Evolutionary conservation across 2,329 filamentous ascomycete genomes (phyloP).

Genomic region (Immersiporthe knoxdaviesiana): DNA sequence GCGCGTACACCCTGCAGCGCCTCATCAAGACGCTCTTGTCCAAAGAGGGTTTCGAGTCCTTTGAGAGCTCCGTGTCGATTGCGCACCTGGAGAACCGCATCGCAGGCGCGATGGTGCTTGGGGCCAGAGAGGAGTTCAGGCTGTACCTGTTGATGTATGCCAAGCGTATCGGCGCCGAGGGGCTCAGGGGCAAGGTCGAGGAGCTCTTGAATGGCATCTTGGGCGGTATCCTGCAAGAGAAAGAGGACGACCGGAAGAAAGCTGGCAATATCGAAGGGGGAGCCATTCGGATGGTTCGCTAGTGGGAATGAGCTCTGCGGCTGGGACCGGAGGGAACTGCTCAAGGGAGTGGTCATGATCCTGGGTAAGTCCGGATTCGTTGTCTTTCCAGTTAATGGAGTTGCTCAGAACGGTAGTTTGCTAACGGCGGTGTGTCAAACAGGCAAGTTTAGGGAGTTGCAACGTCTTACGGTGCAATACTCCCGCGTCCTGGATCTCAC

Average conservation of each 20-base stretch:
- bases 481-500: conserved; percentile 76
- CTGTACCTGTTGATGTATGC: conserved; percentile 98
- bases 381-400: background rate
- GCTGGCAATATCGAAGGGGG: conserved; percentile 41
- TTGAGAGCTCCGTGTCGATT: conserved; percentile 89
- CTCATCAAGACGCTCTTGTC: conserved; percentile 88
- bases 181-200: conserved; percentile 84
- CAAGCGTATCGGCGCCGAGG: conserved; percentile 90
- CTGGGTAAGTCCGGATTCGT: conserved; percentile 67
- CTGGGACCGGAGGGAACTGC: conserved; percentile 83
- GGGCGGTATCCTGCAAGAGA: conserved; percentile 69
- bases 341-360: conserved; percentile 91
- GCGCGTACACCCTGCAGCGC: conserved; percentile 87
- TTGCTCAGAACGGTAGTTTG: background rate
- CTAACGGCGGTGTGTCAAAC: conserved; percentile 39
- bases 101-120: conserved; percentile 82
- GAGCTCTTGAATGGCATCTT: conserved; percentile 84
- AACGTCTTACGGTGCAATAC: conserved; percentile 93
- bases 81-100: conserved; percentile 95
- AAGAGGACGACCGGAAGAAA: conserved; percentile 39
- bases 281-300: conserved; percentile 64
- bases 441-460: conserved; percentile 95
- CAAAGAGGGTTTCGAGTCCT: conserved; percentile 86
- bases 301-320: conserved; percentile 78
- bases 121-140: conserved; percentile 88